A percentile compares a stretch with the other conserved stretches of the same genome.
phyloP scores from a whole-genome alignment of 2,329 filamentous ascomycete species.

The Chaetomium sp. region DNA sequence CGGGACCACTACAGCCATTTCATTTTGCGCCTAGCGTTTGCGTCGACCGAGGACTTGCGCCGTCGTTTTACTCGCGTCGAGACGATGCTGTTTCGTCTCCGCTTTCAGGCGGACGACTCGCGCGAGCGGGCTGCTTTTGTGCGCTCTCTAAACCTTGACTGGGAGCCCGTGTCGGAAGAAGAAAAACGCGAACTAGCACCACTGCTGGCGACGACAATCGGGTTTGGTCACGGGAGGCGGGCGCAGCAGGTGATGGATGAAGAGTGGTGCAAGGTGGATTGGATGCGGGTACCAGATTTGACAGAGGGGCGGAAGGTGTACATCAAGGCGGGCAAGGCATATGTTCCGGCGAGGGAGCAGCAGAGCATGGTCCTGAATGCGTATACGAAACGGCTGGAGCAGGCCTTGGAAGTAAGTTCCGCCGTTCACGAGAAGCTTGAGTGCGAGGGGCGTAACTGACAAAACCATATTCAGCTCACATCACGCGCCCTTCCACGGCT shows the following conservation, averaged over 20 bases:
- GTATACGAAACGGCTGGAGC: constrained; percentile 72
- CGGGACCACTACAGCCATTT: constrained; percentile 98
- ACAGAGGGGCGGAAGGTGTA: constrained; percentile 75
- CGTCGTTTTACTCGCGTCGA: constrained; percentile 81
- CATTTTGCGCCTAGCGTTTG: constrained; percentile 88
- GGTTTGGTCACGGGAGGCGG: constrained; percentile 33
- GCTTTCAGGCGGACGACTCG: constrained; percentile 70
- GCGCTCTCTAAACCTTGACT: constrained; percentile 68
- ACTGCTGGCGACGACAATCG: constrained; percentile 50
- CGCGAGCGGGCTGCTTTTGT: constrained; percentile 72
- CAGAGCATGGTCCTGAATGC: constrained; percentile 83
- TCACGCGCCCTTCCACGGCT: constrained; percentile 85
- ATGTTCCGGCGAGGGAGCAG: constrained; percentile 82
- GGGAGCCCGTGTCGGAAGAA: constrained; percentile 72
- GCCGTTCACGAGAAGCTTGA: neutral
- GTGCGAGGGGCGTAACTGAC: neutral
- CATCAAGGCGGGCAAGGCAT: constrained; percentile 75
- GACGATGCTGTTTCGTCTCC: constrained; percentile 78
- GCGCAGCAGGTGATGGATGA: constrained; percentile 53
- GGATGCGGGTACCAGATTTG: constrained; percentile 85
- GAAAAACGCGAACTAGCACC: constrained; percentile 62
- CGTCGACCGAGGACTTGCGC: constrained; percentile 82
- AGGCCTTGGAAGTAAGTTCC: constrained; percentile 65
- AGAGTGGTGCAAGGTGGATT: constrained; percentile 96
- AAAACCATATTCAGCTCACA: constrained; percentile 54